These are phyloP conservation scores for Lodderomyces pseudojiufengensis DNA, from an alignment of 1,139 yeast species.

Conservation along the genomic window DNA sequence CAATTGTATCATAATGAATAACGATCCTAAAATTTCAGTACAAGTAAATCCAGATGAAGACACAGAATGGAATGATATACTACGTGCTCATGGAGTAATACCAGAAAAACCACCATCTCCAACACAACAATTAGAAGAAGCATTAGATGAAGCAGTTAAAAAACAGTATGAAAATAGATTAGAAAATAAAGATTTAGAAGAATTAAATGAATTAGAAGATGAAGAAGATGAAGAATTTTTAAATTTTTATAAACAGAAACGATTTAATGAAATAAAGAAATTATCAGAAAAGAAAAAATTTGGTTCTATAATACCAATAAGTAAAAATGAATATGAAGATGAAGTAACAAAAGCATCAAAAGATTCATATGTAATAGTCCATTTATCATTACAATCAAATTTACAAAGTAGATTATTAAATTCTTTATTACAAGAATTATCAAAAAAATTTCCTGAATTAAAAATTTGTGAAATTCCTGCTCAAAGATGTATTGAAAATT, in stretches of 20 bases:
- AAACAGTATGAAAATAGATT: slow-evolving; percentile 72
- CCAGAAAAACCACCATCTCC: slow-evolving; percentile 93
- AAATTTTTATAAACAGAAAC: slow-evolving; percentile 66
- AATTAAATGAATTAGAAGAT: slow-evolving; percentile 77
- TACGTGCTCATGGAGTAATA: slow-evolving; percentile 83
- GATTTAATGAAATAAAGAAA: slow-evolving; percentile 68
- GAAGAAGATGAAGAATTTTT: slow-evolving; percentile 75
- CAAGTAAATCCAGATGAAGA: slow-evolving; percentile 95
- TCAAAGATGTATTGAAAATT: slow-evolving; percentile 83
- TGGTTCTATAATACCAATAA: slow-evolving; percentile 73
- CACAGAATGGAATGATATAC: slow-evolving; percentile 97
- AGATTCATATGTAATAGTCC: slow-evolving; percentile 62
- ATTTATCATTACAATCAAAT: slow-evolving; percentile 66
- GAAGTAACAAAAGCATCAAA: slow-evolving; percentile 83
- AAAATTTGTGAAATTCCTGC: slow-evolving; percentile 91
- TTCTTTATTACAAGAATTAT: slow-evolving; percentile 48
- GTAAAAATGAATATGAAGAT: slow-evolving; percentile 80
- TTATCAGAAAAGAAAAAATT: slow-evolving; percentile 60
- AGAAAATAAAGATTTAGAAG: slow-evolving; percentile 72
- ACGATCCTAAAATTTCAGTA: slow-evolving; percentile 49
- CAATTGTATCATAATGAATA: too few species aligned
- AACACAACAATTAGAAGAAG: slow-evolving; percentile 79
- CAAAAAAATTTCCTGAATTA: slow-evolving; percentile 66
- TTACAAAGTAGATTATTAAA: slow-evolving; percentile 71
- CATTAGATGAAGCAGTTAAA: slow-evolving; percentile 75